phyloP scores from a whole-genome alignment of 2,329 filamentous ascomycete species.

The Penicillium sp. region DNA sequence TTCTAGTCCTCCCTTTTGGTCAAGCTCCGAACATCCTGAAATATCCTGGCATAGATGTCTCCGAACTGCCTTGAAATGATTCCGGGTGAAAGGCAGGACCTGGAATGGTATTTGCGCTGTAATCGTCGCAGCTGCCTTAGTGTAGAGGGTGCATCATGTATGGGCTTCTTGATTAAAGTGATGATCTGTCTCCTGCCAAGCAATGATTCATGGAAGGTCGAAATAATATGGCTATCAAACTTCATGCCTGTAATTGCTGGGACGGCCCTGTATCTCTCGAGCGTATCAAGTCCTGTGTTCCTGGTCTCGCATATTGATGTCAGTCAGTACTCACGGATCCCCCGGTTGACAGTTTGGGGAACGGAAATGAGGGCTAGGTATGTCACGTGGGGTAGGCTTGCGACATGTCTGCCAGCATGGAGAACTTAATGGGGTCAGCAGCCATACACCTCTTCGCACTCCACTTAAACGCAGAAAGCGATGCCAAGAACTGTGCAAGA shows the following conservation, averaged over 20 bases:
- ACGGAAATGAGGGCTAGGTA: background rate
- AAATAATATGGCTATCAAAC: constrained; percentile 9
- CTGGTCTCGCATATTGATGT: background rate
- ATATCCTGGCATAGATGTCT: constrained; percentile 3
- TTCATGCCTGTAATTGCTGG: background rate
- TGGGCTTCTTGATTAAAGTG: background rate
- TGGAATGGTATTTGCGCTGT: background rate
- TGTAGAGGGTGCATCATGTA: background rate
- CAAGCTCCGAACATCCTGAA: constrained; percentile 6
- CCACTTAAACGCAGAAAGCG: background rate
- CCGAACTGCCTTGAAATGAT: constrained; percentile 1
- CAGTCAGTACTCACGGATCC: background rate
- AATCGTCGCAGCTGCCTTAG: constrained; percentile 3
- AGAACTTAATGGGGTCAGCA: background rate
- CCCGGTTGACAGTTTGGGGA: background rate
- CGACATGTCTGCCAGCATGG: background rate
- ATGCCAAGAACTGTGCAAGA: background rate
- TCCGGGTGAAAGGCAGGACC: background rate
- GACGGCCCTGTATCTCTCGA: too few species aligned
- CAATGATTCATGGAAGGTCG: constrained; percentile 7
- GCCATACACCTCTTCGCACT: background rate
- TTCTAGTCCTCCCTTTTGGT: background rate
- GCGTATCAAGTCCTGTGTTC: too few species aligned
- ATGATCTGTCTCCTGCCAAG: background rate
- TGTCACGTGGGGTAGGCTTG: background rate